phyloP scores from a whole-genome alignment of 1,284 basidiomycete genomes.

The Xerocomus minutiporus region DNA sequence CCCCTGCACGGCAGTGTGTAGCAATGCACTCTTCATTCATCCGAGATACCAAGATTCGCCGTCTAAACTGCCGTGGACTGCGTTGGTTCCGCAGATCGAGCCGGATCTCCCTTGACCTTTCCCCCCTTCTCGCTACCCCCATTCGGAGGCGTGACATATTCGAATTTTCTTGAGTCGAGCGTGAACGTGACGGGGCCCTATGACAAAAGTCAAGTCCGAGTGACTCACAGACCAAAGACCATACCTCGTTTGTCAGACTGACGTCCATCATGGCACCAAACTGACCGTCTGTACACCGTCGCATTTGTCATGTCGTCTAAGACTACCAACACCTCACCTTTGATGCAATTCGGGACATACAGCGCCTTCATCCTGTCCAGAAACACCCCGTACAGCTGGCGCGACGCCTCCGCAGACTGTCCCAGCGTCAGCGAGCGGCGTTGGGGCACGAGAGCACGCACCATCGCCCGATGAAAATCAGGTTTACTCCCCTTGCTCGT shows the following conservation, averaged over 20 bases:
- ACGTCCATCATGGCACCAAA: constrained; percentile 96
- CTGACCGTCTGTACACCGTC: constrained; percentile 59
- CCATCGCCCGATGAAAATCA: constrained; percentile 91
- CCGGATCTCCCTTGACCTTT: constrained; percentile 2
- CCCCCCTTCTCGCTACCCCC: constrained; percentile 2
- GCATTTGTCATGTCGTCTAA: not conserved
- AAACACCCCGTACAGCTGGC: constrained; percentile 68
- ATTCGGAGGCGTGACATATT: constrained; percentile 37
- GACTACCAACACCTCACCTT: constrained; percentile 48
- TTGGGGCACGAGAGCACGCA: constrained; percentile 23
- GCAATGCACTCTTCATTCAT: constrained; percentile 6
- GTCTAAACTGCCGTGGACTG: not conserved
- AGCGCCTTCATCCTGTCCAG: constrained; percentile 58
- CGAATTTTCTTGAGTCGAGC: constrained; percentile 71
- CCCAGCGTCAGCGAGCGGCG: not conserved
- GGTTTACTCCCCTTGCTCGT: constrained; percentile 84
- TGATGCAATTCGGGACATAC: constrained; percentile 72
- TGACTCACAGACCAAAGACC: constrained; percentile 9
- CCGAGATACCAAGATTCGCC: not conserved
- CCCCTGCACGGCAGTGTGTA: not conserved
- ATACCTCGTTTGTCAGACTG: constrained; percentile 77
- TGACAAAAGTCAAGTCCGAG: constrained; percentile 1
- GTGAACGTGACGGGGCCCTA: constrained; percentile 83
- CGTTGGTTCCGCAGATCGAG: constrained; percentile 1
- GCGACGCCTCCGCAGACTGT: constrained; percentile 65